Base-by-base conservation (phyloP, 441 rosid genomes). In the Arabidopsis hybrid region DNA sequence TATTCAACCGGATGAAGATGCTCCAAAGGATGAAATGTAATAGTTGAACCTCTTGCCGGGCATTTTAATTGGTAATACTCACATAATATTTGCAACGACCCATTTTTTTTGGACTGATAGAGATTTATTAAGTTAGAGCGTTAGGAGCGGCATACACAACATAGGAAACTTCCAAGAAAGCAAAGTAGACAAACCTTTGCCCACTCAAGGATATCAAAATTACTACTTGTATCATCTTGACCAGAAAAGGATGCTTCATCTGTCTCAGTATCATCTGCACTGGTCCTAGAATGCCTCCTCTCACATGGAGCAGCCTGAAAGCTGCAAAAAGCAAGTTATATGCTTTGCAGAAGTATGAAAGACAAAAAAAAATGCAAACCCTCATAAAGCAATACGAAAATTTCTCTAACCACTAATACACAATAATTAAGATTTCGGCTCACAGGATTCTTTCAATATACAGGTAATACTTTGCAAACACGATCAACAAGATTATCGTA, bases 161-260 rank as follows among this genome's bases (percentile, higher is more conserved):
- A 58, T 3, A 65, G 10, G 32, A 71, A 51, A 65, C 65, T 60
- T 66, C 13, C 51, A 42, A 43, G 31, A 50, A 7, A 58, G 21
- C 57, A 31, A 56, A 38, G 68, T 67, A 64, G 60, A 64, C 78
- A 81, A 74, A 95, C 99, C 99, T 92, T 90, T 60, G 97, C 95
- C 99, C 93, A 90, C 82, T 87, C 94, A 81, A 91, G 96, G 71
- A 95, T 87, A 82, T 89, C 93, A 77, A 71, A 78, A 69, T 78
- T 87, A 80, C 85, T 83, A 80, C 73, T 82, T 35, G 83, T 79
- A 78, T 91, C 93, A 62, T 95, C 97, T 83, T 85, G 98, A 70
- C 97, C 96, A 66, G 98, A 92, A 73, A 82, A 75, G 49, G 98
- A 91, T 36, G 98, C 84, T 78, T 91, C 98, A 82, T 87, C 91